Conservation (phyloP, 2,329 filamentous ascomycete genomes). For the Hypoxylon sp. region DNA sequence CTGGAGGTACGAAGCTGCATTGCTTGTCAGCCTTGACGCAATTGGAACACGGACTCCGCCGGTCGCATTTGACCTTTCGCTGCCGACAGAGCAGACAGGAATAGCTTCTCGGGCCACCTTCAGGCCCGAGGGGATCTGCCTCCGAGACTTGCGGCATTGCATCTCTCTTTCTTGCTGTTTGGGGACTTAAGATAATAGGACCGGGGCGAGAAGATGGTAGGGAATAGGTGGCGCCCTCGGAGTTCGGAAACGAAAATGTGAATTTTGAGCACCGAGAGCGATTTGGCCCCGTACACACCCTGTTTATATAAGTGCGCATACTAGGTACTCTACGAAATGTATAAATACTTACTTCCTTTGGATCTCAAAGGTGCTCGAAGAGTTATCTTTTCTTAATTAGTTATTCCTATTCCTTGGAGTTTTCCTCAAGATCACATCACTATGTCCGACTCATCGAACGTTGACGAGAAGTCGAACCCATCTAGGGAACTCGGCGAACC, state of each 20-base stretch:
- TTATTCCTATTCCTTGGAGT: not conserved
- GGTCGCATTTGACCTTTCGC: slow-evolving; percentile 55
- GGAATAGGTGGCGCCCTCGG: slow-evolving; percentile 24
- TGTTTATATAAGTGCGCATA: too few species aligned
- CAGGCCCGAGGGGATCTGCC: not conserved
- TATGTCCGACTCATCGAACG: slow-evolving; percentile 10
- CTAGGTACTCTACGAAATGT: too few species aligned
- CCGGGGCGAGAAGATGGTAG: not conserved
- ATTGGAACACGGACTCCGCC: slow-evolving; percentile 53
- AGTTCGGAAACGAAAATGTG: slow-evolving; percentile 28
- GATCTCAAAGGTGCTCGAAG: not conserved
- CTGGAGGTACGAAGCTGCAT: slow-evolving; percentile 47
- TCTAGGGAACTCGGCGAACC: too few species aligned
- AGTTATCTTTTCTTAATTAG: not conserved
- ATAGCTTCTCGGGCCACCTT: slow-evolving; percentile 21
- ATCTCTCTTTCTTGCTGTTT: not conserved
- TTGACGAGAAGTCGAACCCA: slow-evolving; percentile 32
- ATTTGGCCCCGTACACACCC: not conserved
- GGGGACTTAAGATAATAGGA: not conserved
- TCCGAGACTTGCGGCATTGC: slow-evolving; percentile 10
- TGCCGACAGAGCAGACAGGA: slow-evolving; percentile 50
- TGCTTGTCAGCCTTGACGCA: slow-evolving; percentile 51
- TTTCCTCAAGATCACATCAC: not conserved
- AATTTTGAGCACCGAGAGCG: slow-evolving; percentile 38
- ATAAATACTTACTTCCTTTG: too few species aligned